Evolutionary conservation across 2,329 filamentous ascomycete species (phyloP).

Genomic region (Torrubiella hemipterigena): DNA sequence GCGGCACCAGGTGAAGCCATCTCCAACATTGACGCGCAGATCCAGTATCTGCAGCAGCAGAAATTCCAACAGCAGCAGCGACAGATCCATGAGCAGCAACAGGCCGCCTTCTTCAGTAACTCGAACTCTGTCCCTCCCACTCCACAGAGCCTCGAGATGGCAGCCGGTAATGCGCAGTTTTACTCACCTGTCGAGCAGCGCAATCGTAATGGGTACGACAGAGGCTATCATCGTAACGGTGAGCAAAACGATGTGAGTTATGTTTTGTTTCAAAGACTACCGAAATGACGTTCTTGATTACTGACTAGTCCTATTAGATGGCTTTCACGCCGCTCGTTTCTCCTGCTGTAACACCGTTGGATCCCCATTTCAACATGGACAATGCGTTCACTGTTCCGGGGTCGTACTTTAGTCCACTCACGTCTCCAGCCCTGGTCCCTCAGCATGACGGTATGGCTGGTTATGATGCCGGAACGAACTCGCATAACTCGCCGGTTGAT

Average conservation of each 20-base stretch:
- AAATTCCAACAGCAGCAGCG: slow-evolving; percentile 48
- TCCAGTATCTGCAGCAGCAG: slow-evolving; percentile 53
- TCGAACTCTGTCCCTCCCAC: slow-evolving; percentile 62
- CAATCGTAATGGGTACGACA: slow-evolving; percentile 52
- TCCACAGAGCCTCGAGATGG: slow-evolving; percentile 69
- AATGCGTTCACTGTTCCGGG: slow-evolving; percentile 50
- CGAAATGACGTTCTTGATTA: not conserved
- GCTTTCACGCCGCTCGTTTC: slow-evolving; percentile 72
- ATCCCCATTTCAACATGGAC: slow-evolving; percentile 54
- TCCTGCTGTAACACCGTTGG: slow-evolving; percentile 72
- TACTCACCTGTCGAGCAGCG: slow-evolving; percentile 45
- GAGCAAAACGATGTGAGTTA: slow-evolving; percentile 54
- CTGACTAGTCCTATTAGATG: slow-evolving; percentile 36
- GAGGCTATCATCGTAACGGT: slow-evolving; percentile 49
- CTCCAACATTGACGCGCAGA: slow-evolving; percentile 51
- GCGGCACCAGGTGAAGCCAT: slow-evolving; percentile 36
- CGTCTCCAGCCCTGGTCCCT: slow-evolving; percentile 67
- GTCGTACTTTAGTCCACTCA: slow-evolving; percentile 73
- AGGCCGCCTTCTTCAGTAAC: slow-evolving; percentile 40
- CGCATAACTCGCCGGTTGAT: slow-evolving; percentile 43
- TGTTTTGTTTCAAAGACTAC: not conserved
- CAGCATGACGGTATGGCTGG: slow-evolving; percentile 42
- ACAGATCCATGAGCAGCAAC: slow-evolving; percentile 44
- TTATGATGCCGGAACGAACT: slow-evolving; percentile 32
- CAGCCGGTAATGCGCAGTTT: slow-evolving; percentile 43